Evolutionary conservation across 148 eudicot species (phyloP), one percentile per base, ranked within the genome.

Genomic region (Vaccinium vitisidaea): DNA sequence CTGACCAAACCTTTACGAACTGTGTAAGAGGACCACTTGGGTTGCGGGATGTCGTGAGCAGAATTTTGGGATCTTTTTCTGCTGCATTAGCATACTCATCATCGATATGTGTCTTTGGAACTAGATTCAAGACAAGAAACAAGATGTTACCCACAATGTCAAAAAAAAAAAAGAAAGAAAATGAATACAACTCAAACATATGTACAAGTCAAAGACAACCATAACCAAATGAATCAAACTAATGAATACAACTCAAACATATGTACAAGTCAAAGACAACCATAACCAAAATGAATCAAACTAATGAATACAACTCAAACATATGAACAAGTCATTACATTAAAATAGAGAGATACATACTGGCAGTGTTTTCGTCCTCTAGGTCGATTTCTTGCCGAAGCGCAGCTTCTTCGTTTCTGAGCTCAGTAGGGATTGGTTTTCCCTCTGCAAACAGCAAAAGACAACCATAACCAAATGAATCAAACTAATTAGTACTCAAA

Each of bases 11-110:
- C 99, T 97, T 95, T 58, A 89, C 93, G 87, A 97, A 97, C 84
- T 97, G 99, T 50, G 89, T 89, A 81, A 97, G 94, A 82, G 99
- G 98, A 89, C 94, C 98, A 90, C 98, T 97, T 67, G 99, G 99
- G 88, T 97, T 91, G 80, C 97, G 93, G 3, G 99, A 95, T 61
- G 99, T 97, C 30, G 98, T 97, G 49, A 97, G 83, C 88, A 97
- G 88, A 79, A 97, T 97, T 82, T 97, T 97, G 76, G 99, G 99
- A 84, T 97, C 96, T 87, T 85, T 91, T 83, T 91, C 95, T 14
- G 94, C 78, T 58, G 99, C 98, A 88, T 90, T 90, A 83, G 96
- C 98, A 87, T 95, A 97, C 87, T 97, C 99, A 91, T 97, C 95
- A 83, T 97, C 98, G 70, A 95, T 95, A n/a, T 85, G 84, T n/a